Percentiles rank a stretch among this genome's conserved stretches.
phyloP scores from a whole-genome alignment of 2,329 filamentous ascomycete genomes.

The Rugonectria rugulosa region DNA sequence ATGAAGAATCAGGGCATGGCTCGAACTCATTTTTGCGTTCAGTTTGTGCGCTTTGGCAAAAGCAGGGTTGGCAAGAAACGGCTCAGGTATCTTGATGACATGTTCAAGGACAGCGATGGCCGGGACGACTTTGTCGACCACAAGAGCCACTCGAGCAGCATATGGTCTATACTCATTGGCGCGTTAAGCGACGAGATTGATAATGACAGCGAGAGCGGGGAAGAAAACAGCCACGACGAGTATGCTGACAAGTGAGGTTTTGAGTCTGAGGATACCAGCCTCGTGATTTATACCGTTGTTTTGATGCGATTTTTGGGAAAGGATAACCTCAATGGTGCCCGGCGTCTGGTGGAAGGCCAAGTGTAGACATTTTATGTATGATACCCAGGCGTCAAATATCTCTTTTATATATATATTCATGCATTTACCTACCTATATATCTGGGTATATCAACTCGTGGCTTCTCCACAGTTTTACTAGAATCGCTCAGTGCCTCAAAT shows the following conservation, averaged over 20 bases:
- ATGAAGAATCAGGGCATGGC: background rate
- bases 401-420: too few relatives aligned
- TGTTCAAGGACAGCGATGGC: background rate
- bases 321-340: too few relatives aligned
- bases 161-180: conserved; percentile 19
- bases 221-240: background rate
- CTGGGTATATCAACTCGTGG: too few relatives aligned
- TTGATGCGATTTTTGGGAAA: too few relatives aligned
- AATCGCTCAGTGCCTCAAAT: too few relatives aligned
- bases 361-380: too few relatives aligned
- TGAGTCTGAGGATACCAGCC: background rate
- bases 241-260: too few relatives aligned
- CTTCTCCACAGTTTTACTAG: too few relatives aligned
- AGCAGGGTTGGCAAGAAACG: conserved; percentile 6
- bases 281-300: too few relatives aligned
- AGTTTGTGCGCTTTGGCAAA: conserved; percentile 27
- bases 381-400: too few relatives aligned
- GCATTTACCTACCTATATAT: too few relatives aligned
- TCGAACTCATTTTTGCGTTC: conserved; percentile 10
- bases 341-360: too few relatives aligned
- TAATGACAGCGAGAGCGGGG: background rate
- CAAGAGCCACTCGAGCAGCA: background rate
- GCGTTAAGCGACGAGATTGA: conserved; percentile 6
- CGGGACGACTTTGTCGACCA: conserved; percentile 27
- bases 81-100: conserved; percentile 20